Evolutionary conservation across 2,329 filamentous ascomycete genomes (phyloP).

Genomic region (Emmonsiellopsis sp.): DNA sequence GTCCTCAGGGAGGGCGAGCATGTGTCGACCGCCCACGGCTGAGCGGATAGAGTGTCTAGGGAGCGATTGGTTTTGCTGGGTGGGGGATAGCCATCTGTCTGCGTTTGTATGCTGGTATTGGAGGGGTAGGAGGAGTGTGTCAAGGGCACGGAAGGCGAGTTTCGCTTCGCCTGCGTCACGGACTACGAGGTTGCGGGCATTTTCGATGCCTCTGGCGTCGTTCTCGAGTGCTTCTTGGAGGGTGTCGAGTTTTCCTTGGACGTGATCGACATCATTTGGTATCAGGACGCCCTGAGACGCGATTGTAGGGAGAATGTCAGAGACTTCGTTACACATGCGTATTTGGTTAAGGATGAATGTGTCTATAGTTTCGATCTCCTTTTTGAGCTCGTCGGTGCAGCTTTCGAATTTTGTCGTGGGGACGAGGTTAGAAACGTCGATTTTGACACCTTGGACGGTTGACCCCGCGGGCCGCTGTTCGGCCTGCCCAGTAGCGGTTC

Average conservation of each 20-base stretch:
- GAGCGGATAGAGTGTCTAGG: conserved; percentile 28
- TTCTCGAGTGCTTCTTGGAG: conserved; percentile 55
- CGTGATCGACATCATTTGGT: conserved; percentile 55
- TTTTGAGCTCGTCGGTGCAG: conserved; percentile 71
- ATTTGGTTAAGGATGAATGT: conserved; percentile 73
- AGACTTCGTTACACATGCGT: conserved; percentile 61
- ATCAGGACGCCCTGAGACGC: conserved; percentile 57
- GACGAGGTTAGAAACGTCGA: conserved; percentile 69
- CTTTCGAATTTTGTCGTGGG: conserved; percentile 89
- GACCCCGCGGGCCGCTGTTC: conserved; percentile 22
- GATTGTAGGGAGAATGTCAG: conserved; percentile 59
- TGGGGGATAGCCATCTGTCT: conserved; percentile 31
- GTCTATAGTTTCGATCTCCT: conserved; percentile 69
- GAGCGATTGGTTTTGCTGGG: conserved; percentile 31
- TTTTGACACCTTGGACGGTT: conserved; percentile 58
- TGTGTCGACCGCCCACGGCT: conserved; percentile 27
- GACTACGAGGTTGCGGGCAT: conserved; percentile 48
- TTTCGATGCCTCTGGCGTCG: conserved; percentile 52
- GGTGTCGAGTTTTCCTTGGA: conserved; percentile 52
- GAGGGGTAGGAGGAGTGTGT: conserved; percentile 62
- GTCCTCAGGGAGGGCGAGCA: conserved; percentile 39
- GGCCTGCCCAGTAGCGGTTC: conserved; percentile 20
- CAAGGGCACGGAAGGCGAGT: conserved; percentile 62
- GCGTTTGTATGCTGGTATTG: conserved; percentile 48
- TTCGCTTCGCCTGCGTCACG: conserved; percentile 62